Percentiles rank a stretch among this genome's conserved stretches.
Conservation (phyloP, 352 stramenopile species). For the Lagenidium sp. region DNA sequence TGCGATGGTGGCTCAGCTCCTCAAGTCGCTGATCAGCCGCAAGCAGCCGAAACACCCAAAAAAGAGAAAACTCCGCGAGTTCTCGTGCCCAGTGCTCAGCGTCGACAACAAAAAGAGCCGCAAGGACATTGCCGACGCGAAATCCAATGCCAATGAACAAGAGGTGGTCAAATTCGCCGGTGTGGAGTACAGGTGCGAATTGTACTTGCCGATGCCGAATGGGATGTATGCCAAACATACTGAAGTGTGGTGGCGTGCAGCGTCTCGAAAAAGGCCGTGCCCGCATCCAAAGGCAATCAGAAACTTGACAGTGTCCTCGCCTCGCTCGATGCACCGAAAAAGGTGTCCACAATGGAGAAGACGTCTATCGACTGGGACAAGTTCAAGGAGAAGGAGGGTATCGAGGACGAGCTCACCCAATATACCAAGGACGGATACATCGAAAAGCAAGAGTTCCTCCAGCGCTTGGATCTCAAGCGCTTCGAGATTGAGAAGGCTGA, state of each 20-base stretch:
- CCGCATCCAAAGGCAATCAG: conserved; percentile 12
- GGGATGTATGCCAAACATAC: background rate
- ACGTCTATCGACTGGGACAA: conserved; percentile 93
- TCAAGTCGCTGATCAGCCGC: conserved; percentile 39
- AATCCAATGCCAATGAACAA: conserved; percentile 14
- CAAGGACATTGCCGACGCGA: conserved; percentile 24
- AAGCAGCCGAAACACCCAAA: conserved; percentile 35
- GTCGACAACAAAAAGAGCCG: conserved; percentile 49
- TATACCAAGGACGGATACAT: conserved; percentile 93
- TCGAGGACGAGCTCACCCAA: conserved; percentile 90
- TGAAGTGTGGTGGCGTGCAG: conserved; percentile 4
- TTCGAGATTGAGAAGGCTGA: conserved; percentile 89
- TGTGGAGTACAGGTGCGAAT: conserved; percentile 72
- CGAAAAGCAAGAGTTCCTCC: conserved; percentile 95
- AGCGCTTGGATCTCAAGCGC: conserved; percentile 78
- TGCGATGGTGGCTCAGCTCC: conserved; percentile 17
- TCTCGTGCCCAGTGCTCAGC: conserved; percentile 60
- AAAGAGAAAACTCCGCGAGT: conserved; percentile 65
- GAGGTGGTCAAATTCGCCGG: conserved; percentile 82
- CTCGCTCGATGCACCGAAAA: conserved; percentile 83
- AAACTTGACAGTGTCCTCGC: conserved; percentile 82
- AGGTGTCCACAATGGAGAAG: conserved; percentile 94
- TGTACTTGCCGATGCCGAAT: conserved; percentile 4
- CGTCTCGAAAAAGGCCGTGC: conserved; percentile 12
- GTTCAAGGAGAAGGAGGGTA: conserved; percentile 90